Conservation (phyloP, 208 protist species). For the Trypanosoma avium region DNA sequence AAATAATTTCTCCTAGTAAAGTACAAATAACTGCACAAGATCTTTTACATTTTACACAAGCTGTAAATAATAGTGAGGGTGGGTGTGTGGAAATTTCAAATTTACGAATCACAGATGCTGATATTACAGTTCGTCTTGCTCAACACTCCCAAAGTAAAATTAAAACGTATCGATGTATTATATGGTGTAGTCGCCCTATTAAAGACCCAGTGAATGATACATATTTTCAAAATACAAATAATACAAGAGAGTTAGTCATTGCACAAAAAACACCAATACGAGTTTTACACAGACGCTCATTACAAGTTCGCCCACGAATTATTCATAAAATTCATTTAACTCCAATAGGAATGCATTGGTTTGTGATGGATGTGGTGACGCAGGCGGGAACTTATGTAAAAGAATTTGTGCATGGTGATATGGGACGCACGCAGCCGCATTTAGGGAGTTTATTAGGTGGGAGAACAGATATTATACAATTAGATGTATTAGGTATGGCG, state of each 20-base stretch:
- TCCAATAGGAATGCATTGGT: conserved; percentile 87
- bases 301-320: conserved; percentile 66
- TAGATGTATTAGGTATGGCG: conserved; percentile 94
- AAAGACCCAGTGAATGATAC: conserved; percentile 34
- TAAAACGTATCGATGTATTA: conserved; percentile 88
- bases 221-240: conserved; percentile 41
- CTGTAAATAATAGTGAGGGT: conserved; percentile 59
- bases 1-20: conserved; percentile 73
- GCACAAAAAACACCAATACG: conserved; percentile 92
- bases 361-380: conserved; percentile 90
- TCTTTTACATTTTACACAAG: conserved; percentile 34
- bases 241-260: conserved; percentile 55
- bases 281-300: conserved; percentile 94
- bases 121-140: conserved; percentile 76
- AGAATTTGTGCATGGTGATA: conserved; percentile 98
- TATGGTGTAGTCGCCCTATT: conserved; percentile 79
- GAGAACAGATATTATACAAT: conserved; percentile 92
- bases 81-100: conserved; percentile 67
- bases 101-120: conserved; percentile 57
- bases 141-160: conserved; percentile 87
- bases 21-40: conserved; percentile 57
- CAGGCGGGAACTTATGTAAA: conserved; percentile 98
- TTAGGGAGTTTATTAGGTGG: conserved; percentile 80
- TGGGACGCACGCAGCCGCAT: conserved; percentile 91
- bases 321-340: conserved; percentile 83